Percentiles rank a stretch among this genome's conserved stretches.
Evolutionary conservation across 176 grass and related monocot genomes (phyloP).

Genomic region (Musa schizocarpa): DNA sequence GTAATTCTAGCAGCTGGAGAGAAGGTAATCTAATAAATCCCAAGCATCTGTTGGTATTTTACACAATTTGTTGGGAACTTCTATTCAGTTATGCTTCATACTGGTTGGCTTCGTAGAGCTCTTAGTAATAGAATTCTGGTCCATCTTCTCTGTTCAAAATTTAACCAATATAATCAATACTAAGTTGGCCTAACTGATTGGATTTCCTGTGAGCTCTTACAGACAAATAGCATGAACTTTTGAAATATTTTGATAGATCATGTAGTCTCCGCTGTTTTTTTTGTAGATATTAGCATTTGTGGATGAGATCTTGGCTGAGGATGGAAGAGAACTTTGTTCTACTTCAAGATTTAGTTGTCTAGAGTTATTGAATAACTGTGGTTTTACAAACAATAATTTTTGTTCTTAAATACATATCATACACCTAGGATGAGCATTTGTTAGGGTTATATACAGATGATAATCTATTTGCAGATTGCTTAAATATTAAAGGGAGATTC

Average conservation of each 20-base stretch:
- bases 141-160: background rate
- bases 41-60: background rate
- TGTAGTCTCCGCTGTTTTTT: no score
- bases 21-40: slow-evolving; percentile 44
- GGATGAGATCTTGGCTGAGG: background rate
- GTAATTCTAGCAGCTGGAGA: slow-evolving; percentile 98
- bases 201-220: background rate
- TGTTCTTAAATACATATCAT: no score
- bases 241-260: no score
- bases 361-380: background rate
- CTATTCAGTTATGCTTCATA: background rate
- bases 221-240: background rate
- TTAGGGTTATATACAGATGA: background rate
- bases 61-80: background rate
- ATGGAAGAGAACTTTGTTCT: background rate
- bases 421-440: background rate
- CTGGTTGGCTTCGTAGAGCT: background rate
- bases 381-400: background rate
- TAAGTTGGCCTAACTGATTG: background rate
- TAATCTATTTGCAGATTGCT: background rate
- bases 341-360: background rate
- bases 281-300: background rate
- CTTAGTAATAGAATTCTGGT: background rate
- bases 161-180: background rate
- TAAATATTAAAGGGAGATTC: background rate